phyloP scores from a whole-genome alignment of 2,329 filamentous ascomycete species.

The Aspergillus hortae region DNA sequence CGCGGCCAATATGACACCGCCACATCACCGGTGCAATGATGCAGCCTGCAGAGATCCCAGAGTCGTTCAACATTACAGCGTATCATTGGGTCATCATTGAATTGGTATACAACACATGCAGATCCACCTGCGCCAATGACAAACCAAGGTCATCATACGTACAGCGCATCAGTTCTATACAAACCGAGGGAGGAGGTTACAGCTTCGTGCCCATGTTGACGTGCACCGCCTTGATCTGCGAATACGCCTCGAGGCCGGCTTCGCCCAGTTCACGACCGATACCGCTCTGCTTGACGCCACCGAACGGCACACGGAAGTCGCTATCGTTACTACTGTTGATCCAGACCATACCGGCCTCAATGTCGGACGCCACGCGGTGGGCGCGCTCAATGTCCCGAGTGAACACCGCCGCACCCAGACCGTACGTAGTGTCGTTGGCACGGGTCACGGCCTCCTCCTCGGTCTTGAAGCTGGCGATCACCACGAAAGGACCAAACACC shows the following conservation, averaged over 20 bases:
- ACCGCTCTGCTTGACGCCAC: constrained; percentile 61
- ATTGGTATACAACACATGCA: background rate
- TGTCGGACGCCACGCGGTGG: constrained; percentile 50
- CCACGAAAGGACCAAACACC: constrained; percentile 61
- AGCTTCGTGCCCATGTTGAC: constrained; percentile 43
- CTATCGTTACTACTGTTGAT: constrained; percentile 58
- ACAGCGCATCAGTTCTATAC: background rate
- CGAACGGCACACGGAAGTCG: constrained; percentile 54
- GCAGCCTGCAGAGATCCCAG: background rate
- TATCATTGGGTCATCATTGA: background rate
- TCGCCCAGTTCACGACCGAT: constrained; percentile 61
- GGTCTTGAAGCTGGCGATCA: constrained; percentile 55
- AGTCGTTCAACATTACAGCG: background rate
- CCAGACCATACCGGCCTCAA: constrained; percentile 69
- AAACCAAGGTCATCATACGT: background rate
- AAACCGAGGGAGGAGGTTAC: constrained; percentile 17
- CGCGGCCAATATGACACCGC: background rate
- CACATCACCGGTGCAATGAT: background rate
- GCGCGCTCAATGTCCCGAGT: constrained; percentile 60
- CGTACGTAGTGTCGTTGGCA: constrained; percentile 54
- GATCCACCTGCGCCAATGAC: background rate
- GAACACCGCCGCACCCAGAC: constrained; percentile 33
- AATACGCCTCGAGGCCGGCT: constrained; percentile 59
- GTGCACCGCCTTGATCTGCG: constrained; percentile 54
- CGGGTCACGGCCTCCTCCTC: constrained; percentile 57